These are phyloP conservation scores for Verticillium zaregamsianum DNA, from an alignment of 2,329 filamentous ascomycete species.

Conservation along the genomic window DNA sequence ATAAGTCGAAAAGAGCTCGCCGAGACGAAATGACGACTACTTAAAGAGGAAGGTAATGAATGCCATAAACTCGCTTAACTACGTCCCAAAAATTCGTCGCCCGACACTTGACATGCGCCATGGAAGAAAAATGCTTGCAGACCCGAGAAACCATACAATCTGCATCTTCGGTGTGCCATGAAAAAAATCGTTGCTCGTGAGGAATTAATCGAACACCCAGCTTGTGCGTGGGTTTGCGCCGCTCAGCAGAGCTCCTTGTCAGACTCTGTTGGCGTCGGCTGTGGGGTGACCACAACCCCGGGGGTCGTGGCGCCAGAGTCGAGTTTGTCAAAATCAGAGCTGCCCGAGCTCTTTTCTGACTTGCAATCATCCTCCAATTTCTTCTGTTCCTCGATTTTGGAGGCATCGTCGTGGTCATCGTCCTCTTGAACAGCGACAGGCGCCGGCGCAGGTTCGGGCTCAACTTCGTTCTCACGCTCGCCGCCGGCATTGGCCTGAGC, in stretches of 20 bases:
- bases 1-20: not conserved
- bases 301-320: constrained; percentile 12
- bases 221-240: not conserved
- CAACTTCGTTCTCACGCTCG: constrained; percentile 22
- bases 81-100: not conserved
- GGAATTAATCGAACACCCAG: too few species aligned
- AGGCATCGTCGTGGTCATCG: not conserved
- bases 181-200: not conserved
- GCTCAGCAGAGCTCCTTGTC: constrained; percentile 15
- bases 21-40: not conserved
- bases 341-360: constrained; percentile 12
- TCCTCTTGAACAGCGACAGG: not conserved
- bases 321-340: constrained; percentile 12
- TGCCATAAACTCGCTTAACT: too few species aligned
- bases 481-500: constrained; percentile 53
- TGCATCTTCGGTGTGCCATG: not conserved
- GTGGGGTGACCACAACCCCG: constrained; percentile 19
- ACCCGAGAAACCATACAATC: not conserved
- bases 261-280: constrained; percentile 23
- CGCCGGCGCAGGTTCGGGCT: not conserved
- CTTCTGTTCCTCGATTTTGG: constrained; percentile 1
- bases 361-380: constrained; percentile 7
- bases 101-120: not conserved
- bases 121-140: not conserved
- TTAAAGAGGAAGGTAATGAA: not conserved